Base-by-base conservation (phyloP, 441 rosid genomes). In the Eruca vesicaria region DNA sequence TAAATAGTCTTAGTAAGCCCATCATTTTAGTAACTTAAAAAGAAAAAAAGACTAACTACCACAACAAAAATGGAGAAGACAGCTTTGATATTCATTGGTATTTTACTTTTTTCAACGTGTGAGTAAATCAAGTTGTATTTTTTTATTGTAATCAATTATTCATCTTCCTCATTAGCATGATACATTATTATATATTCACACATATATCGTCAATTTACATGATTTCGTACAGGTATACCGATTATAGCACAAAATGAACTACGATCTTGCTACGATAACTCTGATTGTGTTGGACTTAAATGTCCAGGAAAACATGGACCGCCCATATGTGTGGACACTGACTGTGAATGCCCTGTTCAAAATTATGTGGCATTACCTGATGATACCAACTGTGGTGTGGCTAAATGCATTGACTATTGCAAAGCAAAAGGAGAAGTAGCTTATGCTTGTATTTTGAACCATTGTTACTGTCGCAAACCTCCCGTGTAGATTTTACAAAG, bases 11-110 rank as follows among this genome's bases (percentile, higher is more conserved):
- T 9, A 1, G 19, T 45, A 2, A 45, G 53, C 20, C 16, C 53
- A 45, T 45, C 53, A 15, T 15, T 7, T 45, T 5, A 18, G 16
- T 18, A 15, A 6, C 26, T 23, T 15, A 8, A 53, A 36, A 73
- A 16, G 4, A 4, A 62, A 50, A 33, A 21, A n/a, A 20, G 11
- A 31, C 31, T 7, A 20, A 45, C 50, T 45, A 45, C 3, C 19
- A 45, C 20, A 71, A 21, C 50, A 72, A 26, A 72, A 74, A 74
- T 66, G 78, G 48, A 57, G 71, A 74, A 68, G 36, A 5, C 63
- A 36, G 36, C 63, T 3, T 35, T 56, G 4, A 56, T 68, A 35
- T 23, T 56, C 53, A 69, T 69, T 57, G 18, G 16, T 6, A 26
- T 69, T 23, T 28, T 69, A 38, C 64, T 57, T 9, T 57, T 69